phyloP scores from a whole-genome alignment of 495 filamentous ascomycete species.

The Neurospora hispaniola region DNA sequence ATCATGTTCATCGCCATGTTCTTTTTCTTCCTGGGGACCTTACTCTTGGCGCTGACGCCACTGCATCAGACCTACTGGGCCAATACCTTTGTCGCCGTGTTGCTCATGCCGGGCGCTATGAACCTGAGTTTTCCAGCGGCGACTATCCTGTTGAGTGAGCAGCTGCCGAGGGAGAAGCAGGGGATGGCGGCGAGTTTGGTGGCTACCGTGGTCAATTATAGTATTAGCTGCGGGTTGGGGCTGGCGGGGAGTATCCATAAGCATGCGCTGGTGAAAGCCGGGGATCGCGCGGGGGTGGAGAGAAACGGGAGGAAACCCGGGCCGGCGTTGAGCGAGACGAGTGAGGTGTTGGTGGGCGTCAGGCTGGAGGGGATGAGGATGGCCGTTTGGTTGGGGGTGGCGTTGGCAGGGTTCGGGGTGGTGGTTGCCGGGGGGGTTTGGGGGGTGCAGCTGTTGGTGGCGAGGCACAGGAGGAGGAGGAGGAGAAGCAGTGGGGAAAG shows the following conservation, averaged over 20 bases:
- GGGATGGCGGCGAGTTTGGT: slow-evolving; percentile 40
- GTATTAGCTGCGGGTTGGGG: slow-evolving; percentile 35
- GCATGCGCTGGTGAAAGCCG: neutral
- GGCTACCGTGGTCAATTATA: slow-evolving; percentile 34
- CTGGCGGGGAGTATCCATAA: slow-evolving; percentile 34
- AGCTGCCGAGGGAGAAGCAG: slow-evolving; percentile 47
- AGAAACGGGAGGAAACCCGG: neutral
- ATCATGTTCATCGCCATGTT: slow-evolving; percentile 39
- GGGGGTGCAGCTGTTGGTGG: neutral
- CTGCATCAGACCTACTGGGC: slow-evolving; percentile 48
- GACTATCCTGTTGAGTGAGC: slow-evolving; percentile 47
- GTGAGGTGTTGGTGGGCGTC: slow-evolving; percentile 6
- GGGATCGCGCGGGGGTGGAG: neutral
- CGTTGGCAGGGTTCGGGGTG: slow-evolving; percentile 36
- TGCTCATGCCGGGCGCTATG: slow-evolving; percentile 52
- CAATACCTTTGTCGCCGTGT: slow-evolving; percentile 42
- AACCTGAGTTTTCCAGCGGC: slow-evolving; percentile 26
- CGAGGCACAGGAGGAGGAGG: no score
- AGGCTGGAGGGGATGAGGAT: slow-evolving; percentile 42
- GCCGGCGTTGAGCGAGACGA: neutral
- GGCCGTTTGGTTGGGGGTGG: slow-evolving; percentile 48
- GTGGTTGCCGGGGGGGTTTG: slow-evolving; percentile 12
- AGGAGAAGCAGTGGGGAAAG: neutral
- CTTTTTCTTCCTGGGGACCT: slow-evolving; percentile 28
- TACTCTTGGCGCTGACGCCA: slow-evolving; percentile 35